phyloP scores from a whole-genome alignment of 345 rosid genomes.

The Trapa bicornis region DNA sequence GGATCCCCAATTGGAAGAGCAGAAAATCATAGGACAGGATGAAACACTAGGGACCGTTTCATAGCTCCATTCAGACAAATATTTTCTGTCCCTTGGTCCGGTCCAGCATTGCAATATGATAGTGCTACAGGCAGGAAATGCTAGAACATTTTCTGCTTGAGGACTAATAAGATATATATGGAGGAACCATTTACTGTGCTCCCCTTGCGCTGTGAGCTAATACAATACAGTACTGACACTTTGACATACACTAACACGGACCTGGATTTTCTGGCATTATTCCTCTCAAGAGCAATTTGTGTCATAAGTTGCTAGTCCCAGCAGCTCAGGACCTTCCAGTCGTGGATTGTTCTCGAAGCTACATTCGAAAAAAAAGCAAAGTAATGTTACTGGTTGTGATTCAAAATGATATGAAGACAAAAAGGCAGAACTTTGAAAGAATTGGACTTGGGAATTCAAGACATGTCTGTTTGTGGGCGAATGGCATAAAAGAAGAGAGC shows the following conservation, averaged over 20 bases:
- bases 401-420: background rate
- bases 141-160: background rate
- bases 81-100: background rate
- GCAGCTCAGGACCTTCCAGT: constrained; percentile 83
- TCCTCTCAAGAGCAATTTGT: constrained; percentile 61
- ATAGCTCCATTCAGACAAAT: background rate
- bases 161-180: constrained; percentile 1
- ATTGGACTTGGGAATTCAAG: background rate
- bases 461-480: no score
- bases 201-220: constrained; percentile 11
- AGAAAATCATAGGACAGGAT: background rate
- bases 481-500: background rate
- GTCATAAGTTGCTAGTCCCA: constrained; percentile 82
- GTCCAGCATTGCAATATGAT: background rate
- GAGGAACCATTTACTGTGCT: background rate
- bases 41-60: background rate
- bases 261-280: background rate
- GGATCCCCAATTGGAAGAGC: background rate
- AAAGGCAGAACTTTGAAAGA: background rate
- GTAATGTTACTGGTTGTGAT: background rate
- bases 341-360: constrained; percentile 90
- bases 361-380: background rate
- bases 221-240: constrained; percentile 12
- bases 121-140: constrained; percentile 2
- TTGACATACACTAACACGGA: constrained; percentile 5